phyloP scores from a whole-genome alignment of 2,329 filamentous ascomycete species.

The Colletotrichum gloeosporioides region DNA sequence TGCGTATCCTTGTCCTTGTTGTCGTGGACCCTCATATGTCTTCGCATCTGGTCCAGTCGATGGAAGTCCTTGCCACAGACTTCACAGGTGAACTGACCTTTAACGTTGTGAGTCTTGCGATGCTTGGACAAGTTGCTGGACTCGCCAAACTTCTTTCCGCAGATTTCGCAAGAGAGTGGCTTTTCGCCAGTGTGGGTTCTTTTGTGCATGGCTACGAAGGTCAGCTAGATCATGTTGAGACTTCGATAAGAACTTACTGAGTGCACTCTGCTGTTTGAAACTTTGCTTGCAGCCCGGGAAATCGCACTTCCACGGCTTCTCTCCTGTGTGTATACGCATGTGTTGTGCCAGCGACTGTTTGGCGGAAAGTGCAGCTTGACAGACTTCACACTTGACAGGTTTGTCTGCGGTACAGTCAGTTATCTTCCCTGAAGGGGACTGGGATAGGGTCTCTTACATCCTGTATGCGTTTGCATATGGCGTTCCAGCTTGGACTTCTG shows the following conservation, averaged over 20 bases:
- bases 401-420: constrained; percentile 53
- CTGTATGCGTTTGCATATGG: constrained; percentile 70
- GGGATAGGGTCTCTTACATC: constrained; percentile 50
- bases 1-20: constrained; percentile 20
- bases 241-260: constrained; percentile 53
- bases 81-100: constrained; percentile 56
- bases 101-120: constrained; percentile 63
- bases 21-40: constrained; percentile 49
- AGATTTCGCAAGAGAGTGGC: constrained; percentile 63
- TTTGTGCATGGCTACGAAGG: constrained; percentile 64
- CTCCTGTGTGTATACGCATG: constrained; percentile 68
- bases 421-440: constrained; percentile 20
- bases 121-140: constrained; percentile 73
- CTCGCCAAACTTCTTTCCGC: constrained; percentile 65
- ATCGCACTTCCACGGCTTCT: constrained; percentile 66
- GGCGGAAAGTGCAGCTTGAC: constrained; percentile 65
- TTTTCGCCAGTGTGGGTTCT: constrained; percentile 71
- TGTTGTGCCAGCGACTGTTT: constrained; percentile 73
- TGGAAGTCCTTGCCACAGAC: constrained; percentile 64
- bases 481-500: constrained; percentile 69
- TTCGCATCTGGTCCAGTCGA: constrained; percentile 64
- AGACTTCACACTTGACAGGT: constrained; percentile 61
- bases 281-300: constrained; percentile 55
- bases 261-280: constrained; percentile 71
- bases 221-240: constrained; percentile 2